phyloP scores from a whole-genome alignment of 1,139 yeast species.

The Geotrichum fermentans region DNA sequence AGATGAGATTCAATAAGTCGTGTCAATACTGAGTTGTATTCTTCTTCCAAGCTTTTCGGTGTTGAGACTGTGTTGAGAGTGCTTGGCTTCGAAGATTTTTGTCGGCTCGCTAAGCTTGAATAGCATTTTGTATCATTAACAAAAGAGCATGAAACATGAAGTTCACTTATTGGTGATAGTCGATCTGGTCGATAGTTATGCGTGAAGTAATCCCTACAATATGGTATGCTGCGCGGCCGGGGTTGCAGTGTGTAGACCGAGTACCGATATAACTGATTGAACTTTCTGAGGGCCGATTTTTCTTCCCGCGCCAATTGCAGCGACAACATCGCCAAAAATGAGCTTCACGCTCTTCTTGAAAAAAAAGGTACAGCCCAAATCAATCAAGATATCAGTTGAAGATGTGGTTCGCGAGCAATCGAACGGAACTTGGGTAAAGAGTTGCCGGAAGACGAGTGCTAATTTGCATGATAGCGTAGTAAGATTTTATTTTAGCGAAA shows the following conservation, averaged over 20 bases:
- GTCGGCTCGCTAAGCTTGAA: no score
- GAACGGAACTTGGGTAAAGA: conserved; percentile 1
- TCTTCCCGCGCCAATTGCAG: not conserved
- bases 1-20: conserved; percentile 1
- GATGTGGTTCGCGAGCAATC: not conserved
- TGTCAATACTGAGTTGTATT: not conserved
- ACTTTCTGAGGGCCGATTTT: not conserved
- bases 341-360: not conserved
- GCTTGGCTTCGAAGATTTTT: no score
- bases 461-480: not conserved
- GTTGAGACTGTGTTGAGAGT: no score
- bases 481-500: no score
- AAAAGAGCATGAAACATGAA: no score
- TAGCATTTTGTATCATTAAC: no score
- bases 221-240: no score
- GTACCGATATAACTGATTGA: no score
- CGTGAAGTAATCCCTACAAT: no score
- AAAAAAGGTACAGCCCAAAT: not conserved
- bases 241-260: no score
- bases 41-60: conserved; percentile 5
- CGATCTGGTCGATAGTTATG: no score
- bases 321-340: conserved; percentile 3
- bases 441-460: not conserved
- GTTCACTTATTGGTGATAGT: no score
- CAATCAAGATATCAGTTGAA: not conserved